Evolutionary conservation across 2,329 filamentous ascomycete genomes (phyloP).

Genomic region (Bipolaris bicolor): DNA sequence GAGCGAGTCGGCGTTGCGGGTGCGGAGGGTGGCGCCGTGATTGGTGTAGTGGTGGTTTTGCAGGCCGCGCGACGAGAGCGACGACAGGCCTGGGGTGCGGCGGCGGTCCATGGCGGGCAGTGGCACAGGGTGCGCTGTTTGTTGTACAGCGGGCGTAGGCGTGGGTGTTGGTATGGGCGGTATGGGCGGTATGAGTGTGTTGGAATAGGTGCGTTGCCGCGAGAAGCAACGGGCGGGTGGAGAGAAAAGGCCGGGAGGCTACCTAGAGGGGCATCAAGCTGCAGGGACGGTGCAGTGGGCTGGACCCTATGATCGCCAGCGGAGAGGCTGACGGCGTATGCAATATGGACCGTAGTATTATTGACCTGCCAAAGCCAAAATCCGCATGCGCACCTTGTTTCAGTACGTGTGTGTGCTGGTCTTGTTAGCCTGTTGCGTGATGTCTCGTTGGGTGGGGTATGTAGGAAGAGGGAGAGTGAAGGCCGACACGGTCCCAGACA

Average conservation of each 20-base stretch:
- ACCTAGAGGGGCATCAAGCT: not conserved
- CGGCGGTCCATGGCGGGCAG: conserved; percentile 56
- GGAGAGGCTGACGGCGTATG: not conserved
- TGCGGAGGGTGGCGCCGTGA: conserved; percentile 87
- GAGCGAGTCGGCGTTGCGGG: conserved; percentile 81
- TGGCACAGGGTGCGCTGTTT: not conserved
- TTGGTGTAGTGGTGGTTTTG: conserved; percentile 88
- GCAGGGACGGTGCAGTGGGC: not conserved
- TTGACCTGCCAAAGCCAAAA: not conserved
- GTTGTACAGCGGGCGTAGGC: not conserved
- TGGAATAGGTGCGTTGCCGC: not conserved
- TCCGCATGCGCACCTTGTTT: not conserved
- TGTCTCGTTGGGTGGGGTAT: not conserved
- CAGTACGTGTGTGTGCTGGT: not conserved
- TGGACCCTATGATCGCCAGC: not conserved
- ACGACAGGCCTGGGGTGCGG: conserved; percentile 87
- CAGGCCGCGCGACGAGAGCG: conserved; percentile 63
- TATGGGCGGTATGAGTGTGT: not conserved
- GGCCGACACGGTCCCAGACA: conserved; percentile 2
- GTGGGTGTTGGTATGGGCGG: not conserved
- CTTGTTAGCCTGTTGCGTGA: not conserved
- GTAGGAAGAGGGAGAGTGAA: not conserved
- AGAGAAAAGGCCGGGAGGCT: not conserved
- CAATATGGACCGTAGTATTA: too few species aligned
- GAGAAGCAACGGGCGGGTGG: not conserved